A percentile compares a stretch with the other conserved stretches of the same genome.
These are phyloP conservation scores for Hyphodiscus sp. DNA, from an alignment of 2,329 filamentous ascomycete species.

Conservation along the genomic window DNA sequence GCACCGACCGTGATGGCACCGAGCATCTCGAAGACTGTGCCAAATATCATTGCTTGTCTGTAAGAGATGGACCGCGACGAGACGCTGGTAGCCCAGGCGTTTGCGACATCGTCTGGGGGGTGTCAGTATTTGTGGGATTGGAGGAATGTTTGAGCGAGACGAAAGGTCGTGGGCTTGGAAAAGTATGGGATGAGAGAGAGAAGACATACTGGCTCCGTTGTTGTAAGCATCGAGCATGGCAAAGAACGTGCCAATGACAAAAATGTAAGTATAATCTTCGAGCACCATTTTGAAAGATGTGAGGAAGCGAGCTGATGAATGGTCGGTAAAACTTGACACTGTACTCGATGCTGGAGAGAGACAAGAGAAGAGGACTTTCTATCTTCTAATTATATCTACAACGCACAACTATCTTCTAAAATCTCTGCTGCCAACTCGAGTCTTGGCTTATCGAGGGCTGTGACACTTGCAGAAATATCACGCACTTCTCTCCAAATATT, in stretches of 20 bases:
- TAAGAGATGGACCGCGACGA: conserved; percentile 72
- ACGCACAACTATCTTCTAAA: too few species aligned
- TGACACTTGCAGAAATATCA: too few species aligned
- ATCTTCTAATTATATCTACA: too few species aligned
- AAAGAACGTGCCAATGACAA: conserved; percentile 59
- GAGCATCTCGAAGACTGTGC: conserved; percentile 60
- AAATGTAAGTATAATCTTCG: conserved; percentile 54
- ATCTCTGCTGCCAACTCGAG: too few species aligned
- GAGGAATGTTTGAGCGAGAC: too few species aligned
- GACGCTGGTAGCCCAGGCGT: conserved; percentile 75
- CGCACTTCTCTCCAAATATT: too few species aligned
- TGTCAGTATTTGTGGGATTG: neutral
- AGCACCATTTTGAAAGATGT: conserved; percentile 26
- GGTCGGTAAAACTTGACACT: too few species aligned
- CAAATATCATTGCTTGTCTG: conserved; percentile 60
- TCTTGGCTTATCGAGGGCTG: too few species aligned
- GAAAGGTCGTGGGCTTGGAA: neutral
- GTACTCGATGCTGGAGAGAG: too few species aligned
- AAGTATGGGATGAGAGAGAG: neutral
- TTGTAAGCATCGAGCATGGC: conserved; percentile 62
- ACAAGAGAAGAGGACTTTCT: too few species aligned
- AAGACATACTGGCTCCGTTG: conserved; percentile 34
- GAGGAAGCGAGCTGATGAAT: too few species aligned
- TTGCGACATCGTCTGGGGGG: conserved; percentile 68
- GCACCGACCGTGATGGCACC: conserved; percentile 62